Base-by-base conservation (phyloP, 2,329 filamentous ascomycete species). In the Fusarium devonianum region DNA sequence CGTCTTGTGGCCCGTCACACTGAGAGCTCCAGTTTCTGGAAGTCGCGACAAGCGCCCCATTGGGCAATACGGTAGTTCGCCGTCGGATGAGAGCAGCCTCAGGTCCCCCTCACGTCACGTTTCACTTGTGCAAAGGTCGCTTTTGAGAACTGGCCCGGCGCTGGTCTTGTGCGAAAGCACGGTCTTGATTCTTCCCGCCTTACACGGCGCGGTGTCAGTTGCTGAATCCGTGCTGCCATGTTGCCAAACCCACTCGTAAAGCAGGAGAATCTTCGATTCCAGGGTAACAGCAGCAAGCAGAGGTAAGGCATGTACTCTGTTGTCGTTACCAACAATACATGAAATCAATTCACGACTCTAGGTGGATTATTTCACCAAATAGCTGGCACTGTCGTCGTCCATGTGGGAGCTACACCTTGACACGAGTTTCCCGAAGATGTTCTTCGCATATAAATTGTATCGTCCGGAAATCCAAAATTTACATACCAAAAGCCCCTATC, bases 21-120 rank as follows among this genome's bases (percentile, higher is more conserved):
- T 30, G 35, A 44, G 44, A 36, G 30, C 26, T 41, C 35, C 29
- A 23, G 25, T 48, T 57, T 62, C 55, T 60, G 48, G 57, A 43
- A 57, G 47, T 64, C 62, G 62, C 62, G 55, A 64, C 62, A 53
- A 55, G 46, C 34, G 17, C 62, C 53, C 18, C 39, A 58, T 61
- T 58, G 33, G 57, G 62, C 25, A 63, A 45, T 52, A 46, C 51
- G 48, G n/a, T n/a, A n/a, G n/a, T n/a, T n/a, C n/a, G n/a, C n/a
- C n/a, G n/a, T n/a, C n/a, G n/a, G n/a, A n/a, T n/a, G n/a, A n/a
- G n/a, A n/a, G n/a, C n/a, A n/a, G n/a, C n/a, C n/a, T 10, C 30
- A n/a, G 13, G n/a, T 26, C 11, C 23, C 21, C 22, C 29, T 39
- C 29, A 17, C n/a, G 36, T 49, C 34, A 25, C 37, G 56, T 54